A percentile compares a stretch with the other conserved stretches of the same genome.
Evolutionary conservation across 1,284 basidiomycete species (phyloP).

Genomic region (Schizopora paradoxa): DNA sequence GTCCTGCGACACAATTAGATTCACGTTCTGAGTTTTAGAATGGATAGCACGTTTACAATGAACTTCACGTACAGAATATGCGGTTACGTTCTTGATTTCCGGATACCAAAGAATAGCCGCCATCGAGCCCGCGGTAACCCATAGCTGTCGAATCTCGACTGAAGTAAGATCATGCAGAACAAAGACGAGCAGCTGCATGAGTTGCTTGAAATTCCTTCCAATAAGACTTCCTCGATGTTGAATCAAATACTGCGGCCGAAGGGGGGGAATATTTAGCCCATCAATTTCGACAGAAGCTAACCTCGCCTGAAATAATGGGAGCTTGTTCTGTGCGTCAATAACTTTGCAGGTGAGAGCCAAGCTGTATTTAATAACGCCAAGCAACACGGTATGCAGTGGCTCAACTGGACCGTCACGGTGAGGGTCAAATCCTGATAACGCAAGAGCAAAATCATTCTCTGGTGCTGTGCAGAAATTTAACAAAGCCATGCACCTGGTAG

Average conservation of each 20-base stretch:
- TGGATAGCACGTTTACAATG: background rate
- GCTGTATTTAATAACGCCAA: slow-evolving; percentile 17
- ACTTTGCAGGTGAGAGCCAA: background rate
- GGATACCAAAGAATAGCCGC: slow-evolving; percentile 16
- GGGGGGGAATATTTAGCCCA: slow-evolving; percentile 4
- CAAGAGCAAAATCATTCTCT: too few relatives aligned
- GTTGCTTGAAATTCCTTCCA: slow-evolving; percentile 19
- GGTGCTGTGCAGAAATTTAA: too few relatives aligned
- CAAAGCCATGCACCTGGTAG: background rate
- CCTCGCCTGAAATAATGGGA: too few relatives aligned
- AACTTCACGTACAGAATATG: slow-evolving; percentile 14
- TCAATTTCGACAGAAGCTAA: slow-evolving; percentile 7
- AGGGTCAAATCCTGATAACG: slow-evolving; percentile 18
- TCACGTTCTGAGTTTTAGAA: too few relatives aligned
- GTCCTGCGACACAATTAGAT: slow-evolving; percentile 1
- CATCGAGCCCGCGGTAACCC: slow-evolving; percentile 11
- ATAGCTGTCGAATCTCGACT: slow-evolving; percentile 8
- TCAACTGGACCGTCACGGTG: slow-evolving; percentile 16
- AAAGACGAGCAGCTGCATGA: slow-evolving; percentile 14
- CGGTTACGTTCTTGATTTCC: slow-evolving; percentile 11
- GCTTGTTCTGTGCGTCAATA: background rate
- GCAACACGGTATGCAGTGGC: slow-evolving; percentile 14
- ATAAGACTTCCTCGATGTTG: slow-evolving; percentile 18
- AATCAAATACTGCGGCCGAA: slow-evolving; percentile 11
- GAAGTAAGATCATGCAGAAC: slow-evolving; percentile 13